These are phyloP conservation scores for Baudoinia panamericana DNA, from an alignment of 495 filamentous ascomycete species.

Conservation along the genomic window DNA sequence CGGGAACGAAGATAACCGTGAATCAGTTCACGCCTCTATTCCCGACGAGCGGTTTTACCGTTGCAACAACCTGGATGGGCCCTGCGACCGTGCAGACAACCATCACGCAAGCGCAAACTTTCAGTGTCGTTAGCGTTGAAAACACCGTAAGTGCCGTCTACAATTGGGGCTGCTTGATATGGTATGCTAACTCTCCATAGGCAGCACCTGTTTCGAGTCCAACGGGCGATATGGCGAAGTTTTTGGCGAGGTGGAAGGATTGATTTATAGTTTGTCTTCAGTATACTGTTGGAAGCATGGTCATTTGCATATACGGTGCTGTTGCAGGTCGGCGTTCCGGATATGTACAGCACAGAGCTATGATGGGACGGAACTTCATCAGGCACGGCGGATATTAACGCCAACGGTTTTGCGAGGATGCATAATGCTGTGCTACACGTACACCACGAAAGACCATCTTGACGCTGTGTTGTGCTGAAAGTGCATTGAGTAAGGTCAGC, in stretches of 20 bases:
- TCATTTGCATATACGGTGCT: too few relatives aligned
- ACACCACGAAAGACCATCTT: too few relatives aligned
- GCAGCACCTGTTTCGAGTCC: slow-evolving; percentile 37
- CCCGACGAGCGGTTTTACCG: slow-evolving; percentile 47
- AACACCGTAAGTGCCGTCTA: slow-evolving; percentile 46
- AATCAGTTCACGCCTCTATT: slow-evolving; percentile 42
- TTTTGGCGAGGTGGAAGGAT: slow-evolving; percentile 47
- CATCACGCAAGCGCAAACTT: slow-evolving; percentile 45
- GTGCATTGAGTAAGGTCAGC: too few relatives aligned
- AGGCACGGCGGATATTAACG: too few relatives aligned
- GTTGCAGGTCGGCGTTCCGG: too few relatives aligned
- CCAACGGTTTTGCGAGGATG: too few relatives aligned
- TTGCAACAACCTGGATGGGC: slow-evolving; percentile 46
- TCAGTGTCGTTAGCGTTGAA: slow-evolving; percentile 41
- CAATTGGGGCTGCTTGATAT: slow-evolving; percentile 11
- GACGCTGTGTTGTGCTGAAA: too few relatives aligned
- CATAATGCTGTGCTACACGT: too few relatives aligned
- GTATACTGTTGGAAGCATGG: too few relatives aligned
- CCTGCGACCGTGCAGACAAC: slow-evolving; percentile 46
- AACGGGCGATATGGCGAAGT: slow-evolving; percentile 44
- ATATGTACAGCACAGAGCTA: too few relatives aligned
- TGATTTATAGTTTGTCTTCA: slow-evolving; percentile 22
- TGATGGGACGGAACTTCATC: too few relatives aligned
- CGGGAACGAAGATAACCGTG: slow-evolving; percentile 51
- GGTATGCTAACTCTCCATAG: too few relatives aligned